phyloP scores from a whole-genome alignment of 148 eudicot genomes.

The Rhododendron kiyosumense region DNA sequence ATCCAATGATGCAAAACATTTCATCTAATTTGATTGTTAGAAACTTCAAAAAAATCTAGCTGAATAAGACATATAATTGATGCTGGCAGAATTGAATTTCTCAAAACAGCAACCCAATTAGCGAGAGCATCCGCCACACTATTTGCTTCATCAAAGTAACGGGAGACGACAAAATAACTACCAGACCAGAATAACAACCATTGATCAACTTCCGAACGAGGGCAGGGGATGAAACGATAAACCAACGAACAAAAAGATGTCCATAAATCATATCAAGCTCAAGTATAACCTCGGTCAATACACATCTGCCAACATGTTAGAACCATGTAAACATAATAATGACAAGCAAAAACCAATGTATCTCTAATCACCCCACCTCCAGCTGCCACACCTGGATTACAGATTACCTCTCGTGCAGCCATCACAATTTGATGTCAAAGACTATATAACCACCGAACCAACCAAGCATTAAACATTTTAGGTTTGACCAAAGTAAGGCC shows the following conservation, averaged over 20 bases:
- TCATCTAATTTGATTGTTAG: not conserved
- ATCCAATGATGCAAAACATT: not conserved
- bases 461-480: not conserved
- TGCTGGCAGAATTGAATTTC: not conserved
- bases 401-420: not conserved
- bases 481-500: not conserved
- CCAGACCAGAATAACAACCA: not conserved
- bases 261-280: not conserved
- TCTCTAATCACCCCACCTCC: not conserved
- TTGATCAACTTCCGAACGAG: not conserved
- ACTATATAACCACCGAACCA: not conserved
- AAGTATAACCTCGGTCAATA: not conserved
- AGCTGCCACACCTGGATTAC: not conserved
- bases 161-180: not conserved
- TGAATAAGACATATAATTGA: not conserved
- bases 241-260: not conserved
- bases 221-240: not conserved
- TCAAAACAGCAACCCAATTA: not conserved
- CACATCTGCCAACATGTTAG: not conserved
- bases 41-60: not conserved
- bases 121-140: not conserved
- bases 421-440: not conserved
- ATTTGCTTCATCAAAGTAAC: not conserved
- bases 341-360: not conserved
- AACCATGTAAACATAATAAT: not conserved